Evolutionary conservation across 2,329 filamentous ascomycete genomes (phyloP).

Genomic region (Sporothrix protearum): DNA sequence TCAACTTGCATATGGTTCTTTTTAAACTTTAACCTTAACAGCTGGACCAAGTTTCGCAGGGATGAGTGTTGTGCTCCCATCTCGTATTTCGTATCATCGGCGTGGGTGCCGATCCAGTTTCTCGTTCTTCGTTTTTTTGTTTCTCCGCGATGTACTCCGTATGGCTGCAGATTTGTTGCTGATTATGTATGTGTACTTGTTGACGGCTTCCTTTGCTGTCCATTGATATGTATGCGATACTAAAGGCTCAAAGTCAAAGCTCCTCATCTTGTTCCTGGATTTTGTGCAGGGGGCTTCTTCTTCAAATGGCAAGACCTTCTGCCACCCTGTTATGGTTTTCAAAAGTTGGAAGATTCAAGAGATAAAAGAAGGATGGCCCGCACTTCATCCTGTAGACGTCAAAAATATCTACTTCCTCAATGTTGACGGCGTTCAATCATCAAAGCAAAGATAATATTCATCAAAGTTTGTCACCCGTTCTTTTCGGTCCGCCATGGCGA

Average conservation of each 20-base stretch:
- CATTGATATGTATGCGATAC: background rate
- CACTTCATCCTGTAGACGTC: background rate
- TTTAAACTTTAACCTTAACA: background rate
- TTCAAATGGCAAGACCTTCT: background rate
- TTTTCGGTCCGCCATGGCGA: background rate
- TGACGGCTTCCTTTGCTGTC: too few species aligned
- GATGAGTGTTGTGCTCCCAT: background rate
- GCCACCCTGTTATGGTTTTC: too few species aligned
- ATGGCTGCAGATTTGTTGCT: background rate
- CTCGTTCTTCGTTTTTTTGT: background rate
- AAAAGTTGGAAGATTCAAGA: background rate
- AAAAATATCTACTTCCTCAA: too few species aligned
- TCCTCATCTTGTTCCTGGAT: background rate
- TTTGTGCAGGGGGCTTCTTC: background rate
- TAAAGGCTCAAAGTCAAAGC: too few species aligned
- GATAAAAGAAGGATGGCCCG: background rate
- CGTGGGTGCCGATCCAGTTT: background rate
- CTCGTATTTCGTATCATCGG: background rate
- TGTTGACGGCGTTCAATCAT: background rate
- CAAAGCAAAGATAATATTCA: background rate
- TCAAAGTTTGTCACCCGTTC: background rate
- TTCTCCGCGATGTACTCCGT: too few species aligned
- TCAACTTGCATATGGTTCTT: background rate
- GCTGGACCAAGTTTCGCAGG: background rate
- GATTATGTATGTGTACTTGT: background rate